A percentile compares a stretch with the other conserved stretches of the same genome.
phyloP scores from a whole-genome alignment of 805 yeast genomes.

The Lipomyces sp. region DNA sequence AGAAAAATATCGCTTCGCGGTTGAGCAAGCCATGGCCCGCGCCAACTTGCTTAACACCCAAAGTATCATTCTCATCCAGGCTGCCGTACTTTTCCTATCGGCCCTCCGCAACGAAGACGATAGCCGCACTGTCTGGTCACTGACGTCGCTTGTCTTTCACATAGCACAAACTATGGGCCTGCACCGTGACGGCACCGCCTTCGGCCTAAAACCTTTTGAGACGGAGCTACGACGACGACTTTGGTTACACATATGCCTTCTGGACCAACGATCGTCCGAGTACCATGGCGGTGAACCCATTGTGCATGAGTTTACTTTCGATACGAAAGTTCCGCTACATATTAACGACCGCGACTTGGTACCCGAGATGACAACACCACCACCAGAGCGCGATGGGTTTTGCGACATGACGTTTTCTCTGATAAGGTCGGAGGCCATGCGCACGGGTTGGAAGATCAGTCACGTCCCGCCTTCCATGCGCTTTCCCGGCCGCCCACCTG shows the following conservation, averaged over 20 bases:
- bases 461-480: too few species aligned
- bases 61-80: background rate
- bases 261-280: background rate
- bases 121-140: background rate
- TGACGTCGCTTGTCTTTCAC: background rate
- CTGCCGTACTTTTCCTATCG: background rate
- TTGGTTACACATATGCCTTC: background rate
- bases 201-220: background rate
- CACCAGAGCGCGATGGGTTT: background rate
- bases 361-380: background rate
- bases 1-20: too few species aligned
- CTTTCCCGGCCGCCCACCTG: too few species aligned
- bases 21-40: background rate
- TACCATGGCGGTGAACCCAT: background rate
- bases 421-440: too few species aligned
- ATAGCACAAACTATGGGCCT: background rate
- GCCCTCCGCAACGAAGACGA: background rate
- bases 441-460: too few species aligned
- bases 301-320: background rate
- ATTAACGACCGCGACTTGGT: slow-evolving; percentile 1
- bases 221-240: background rate
- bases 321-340: background rate
- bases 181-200: background rate
- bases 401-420: background rate
- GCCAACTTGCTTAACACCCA: background rate